Percentiles rank a stretch among this genome's conserved stretches.
These are phyloP conservation scores for Saksenaea oblongispora DNA, from an alignment of 371 early-diverging fungal species.

Conservation along the genomic window DNA sequence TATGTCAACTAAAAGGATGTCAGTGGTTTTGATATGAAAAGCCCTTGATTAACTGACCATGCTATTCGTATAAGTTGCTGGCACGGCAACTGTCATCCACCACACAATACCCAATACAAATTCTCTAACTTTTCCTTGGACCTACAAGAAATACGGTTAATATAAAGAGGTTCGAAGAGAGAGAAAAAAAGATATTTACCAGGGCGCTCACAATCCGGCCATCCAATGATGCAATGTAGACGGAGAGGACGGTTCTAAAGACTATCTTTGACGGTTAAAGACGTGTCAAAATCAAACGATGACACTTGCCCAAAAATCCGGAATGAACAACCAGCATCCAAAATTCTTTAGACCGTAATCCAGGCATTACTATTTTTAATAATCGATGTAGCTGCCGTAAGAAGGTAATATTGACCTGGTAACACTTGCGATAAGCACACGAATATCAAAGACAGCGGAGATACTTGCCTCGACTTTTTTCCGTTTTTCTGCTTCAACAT, in stretches of 20 bases:
- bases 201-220: constrained; percentile 91
- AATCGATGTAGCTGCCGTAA: constrained; percentile 68
- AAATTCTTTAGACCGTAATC: constrained; percentile 77
- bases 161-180: not conserved
- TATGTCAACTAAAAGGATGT: constrained; percentile 61
- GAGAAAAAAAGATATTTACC: constrained; percentile 38
- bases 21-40: constrained; percentile 5
- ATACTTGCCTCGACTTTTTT: not conserved
- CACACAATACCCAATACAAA: constrained; percentile 80
- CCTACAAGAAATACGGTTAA: constrained; percentile 27
- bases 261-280: constrained; percentile 35
- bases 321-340: constrained; percentile 80
- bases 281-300: not conserved
- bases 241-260: constrained; percentile 82
- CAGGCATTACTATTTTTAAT: constrained; percentile 79
- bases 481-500: not conserved
- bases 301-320: constrained; percentile 66
- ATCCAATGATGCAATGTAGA: constrained; percentile 90
- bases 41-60: constrained; percentile 58
- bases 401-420: constrained; percentile 76
- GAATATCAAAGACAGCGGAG: not conserved
- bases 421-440: not conserved
- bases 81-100: constrained; percentile 93
- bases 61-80: constrained; percentile 95
- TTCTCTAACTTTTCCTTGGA: constrained; percentile 72